Evolutionary conservation across 1,284 basidiomycete genomes (phyloP), one percentile per base, ranked within the genome.

Genomic region (Rhodofomes roseus): DNA sequence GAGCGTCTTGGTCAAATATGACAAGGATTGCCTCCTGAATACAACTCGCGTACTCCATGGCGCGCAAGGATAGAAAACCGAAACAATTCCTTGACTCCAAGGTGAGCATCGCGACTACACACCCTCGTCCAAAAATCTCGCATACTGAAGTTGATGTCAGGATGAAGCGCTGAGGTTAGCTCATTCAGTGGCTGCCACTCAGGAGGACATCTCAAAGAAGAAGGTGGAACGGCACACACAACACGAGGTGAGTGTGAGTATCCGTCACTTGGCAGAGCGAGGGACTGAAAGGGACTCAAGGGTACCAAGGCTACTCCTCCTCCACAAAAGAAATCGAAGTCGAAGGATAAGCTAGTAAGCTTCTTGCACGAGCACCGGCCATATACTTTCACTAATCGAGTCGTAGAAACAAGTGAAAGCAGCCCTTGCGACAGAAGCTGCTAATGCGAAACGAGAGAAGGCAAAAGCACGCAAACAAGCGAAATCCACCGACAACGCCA

Each of bases 371-470:
- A 34, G 25, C 14, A n/a, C 29, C 11, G 4, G 31, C 2, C 20
- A 20, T 12, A 20, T 11, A 41, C 5, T 22, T 56, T 54, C 11
- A 40, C 11, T 46, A 11, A 43, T 37, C 40, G 7, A 14, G 34
- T 23, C 43, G 6, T 59, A 72, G 70, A 68, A 71, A 57, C 60
- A 68, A 58, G 66, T 66, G 36, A 74, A 70, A 51, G 66, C 66
- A 18, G 59, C 58, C 29, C 62, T 72, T 27, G 65, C 65, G n/a
- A 62, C 68, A n/a, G 64, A 69, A 39, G 66, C 62, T 23, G 64
- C 67, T 12, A 62, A 55, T 9, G 65, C 64, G 22, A 74, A 72
- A 60, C 67, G 67, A 43, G 71, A 68, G 27, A 73, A 71, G 41
- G 64, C 65, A n/a, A 71, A 68, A 54, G 54, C 57, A 40, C 65